Evolutionary conservation across 2,329 filamentous ascomycete species (phyloP), one percentile per base, ranked within the genome.

Genomic region (Juglanconis sp.): DNA sequence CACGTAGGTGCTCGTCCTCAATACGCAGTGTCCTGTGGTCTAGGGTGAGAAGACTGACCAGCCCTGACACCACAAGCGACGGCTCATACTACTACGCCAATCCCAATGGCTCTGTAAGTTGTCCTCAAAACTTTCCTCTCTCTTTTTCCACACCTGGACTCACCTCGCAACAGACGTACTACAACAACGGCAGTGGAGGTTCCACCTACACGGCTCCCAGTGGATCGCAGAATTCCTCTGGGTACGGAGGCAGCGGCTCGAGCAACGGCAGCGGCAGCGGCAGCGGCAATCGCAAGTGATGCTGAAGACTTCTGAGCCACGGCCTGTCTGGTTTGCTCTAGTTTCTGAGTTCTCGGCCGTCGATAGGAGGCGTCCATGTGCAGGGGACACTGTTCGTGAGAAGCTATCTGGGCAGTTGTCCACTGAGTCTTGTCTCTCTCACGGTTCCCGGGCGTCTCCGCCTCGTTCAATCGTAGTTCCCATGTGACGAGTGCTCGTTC

Each of bases 61-160:
- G n/a, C 34, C 13, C 32, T 8, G 15, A 10, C 17, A 56, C 24
- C 46, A 2, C 5, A 31, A 84, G 81, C 30, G 69, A 90, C 66
- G 86, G 87, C 42, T 89, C 86, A 1, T 91, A 91, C 79, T 90
- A 91, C 76, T 91, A 90, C 75, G 83, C 81, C 70, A 91, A 90
- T 74, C 74, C 86, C 50, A 81, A 88, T 64, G 86, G 86, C 13
- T 88, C 83, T 68, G 57, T 60, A 10, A 57, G 60, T 56, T n/a
- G 13, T 38, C 9, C 13, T 9, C 24, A 24, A 24, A 24, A 24
- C 24, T 24, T 24, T 24, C 24, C 24, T 24, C 24, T 2, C 24
- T 24, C 24, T 24, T 24, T 24, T 24, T 24, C 2, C 24, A 24
- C 24, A 24, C 24, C 24, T 24, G 24, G 24, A 24, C 24, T 24